Conservation (phyloP, 1,284 basidiomycete species). For the Microbotryum saponariae region DNA sequence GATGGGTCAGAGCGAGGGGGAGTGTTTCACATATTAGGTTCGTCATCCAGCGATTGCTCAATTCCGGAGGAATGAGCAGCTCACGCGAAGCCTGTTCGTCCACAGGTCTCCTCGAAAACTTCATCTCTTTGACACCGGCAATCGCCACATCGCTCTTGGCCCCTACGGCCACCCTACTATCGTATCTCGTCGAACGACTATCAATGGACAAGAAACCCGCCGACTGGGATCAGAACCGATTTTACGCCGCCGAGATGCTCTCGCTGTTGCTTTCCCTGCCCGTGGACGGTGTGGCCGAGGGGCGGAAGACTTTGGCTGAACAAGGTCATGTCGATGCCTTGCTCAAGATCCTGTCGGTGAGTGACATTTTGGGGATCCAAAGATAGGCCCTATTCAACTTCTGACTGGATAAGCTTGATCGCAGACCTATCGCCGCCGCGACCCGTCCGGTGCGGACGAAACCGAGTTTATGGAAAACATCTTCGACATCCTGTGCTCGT, state of each 20-base stretch:
- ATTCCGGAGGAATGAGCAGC: not conserved
- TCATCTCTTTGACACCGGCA: conserved; percentile 70
- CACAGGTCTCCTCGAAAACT: conserved; percentile 82
- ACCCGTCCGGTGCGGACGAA: conserved; percentile 80
- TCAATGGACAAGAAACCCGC: conserved; percentile 9
- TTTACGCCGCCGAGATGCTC: conserved; percentile 52
- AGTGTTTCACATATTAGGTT: conserved; percentile 81
- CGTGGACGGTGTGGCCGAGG: conserved; percentile 46
- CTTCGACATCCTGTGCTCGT: conserved; percentile 81
- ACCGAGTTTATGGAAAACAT: conserved; percentile 95
- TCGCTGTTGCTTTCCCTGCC: conserved; percentile 65
- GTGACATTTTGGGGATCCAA: conserved; percentile 37
- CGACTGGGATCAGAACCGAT: conserved; percentile 39
- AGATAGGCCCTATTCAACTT: not conserved
- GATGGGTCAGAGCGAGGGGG: conserved; percentile 85
- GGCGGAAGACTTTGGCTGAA: conserved; percentile 57
- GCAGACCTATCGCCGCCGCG: conserved; percentile 43
- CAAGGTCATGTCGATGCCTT: conserved; percentile 62
- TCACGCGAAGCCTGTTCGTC: not conserved
- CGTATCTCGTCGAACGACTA: conserved; percentile 75
- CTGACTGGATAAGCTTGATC: not conserved
- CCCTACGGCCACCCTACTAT: conserved; percentile 53
- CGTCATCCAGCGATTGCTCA: conserved; percentile 15
- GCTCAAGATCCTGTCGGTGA: conserved; percentile 70
- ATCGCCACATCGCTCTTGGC: conserved; percentile 50